These are phyloP conservation scores for Aspergillus sp. DNA, from an alignment of 2,329 filamentous ascomycete species.

Conservation along the genomic window DNA sequence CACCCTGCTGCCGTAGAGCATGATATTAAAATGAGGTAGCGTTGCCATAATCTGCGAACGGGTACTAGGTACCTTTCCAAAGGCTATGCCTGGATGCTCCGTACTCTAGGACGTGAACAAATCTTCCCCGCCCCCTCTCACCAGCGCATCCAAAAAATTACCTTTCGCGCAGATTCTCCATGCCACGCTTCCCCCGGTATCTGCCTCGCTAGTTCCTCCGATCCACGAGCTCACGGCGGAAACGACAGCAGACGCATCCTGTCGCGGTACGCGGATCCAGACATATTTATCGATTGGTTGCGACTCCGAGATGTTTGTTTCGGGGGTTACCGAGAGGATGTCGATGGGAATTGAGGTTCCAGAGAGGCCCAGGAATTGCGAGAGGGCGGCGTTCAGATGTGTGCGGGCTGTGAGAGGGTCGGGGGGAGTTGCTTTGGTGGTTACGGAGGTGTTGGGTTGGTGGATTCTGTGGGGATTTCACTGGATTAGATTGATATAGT, in stretches of 20 bases:
- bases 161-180: slow-evolving; percentile 42
- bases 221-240: slow-evolving; percentile 50
- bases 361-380: slow-evolving; percentile 48
- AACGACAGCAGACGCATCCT: slow-evolving; percentile 45
- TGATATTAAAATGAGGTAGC: neutral
- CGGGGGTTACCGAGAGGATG: slow-evolving; percentile 40
- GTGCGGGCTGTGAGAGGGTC: slow-evolving; percentile 49
- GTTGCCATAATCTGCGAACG: neutral
- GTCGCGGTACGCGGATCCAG: slow-evolving; percentile 48
- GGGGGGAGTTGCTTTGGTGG: slow-evolving; percentile 25
- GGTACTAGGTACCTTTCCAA: neutral
- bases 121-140: slow-evolving; percentile 34
- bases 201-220: slow-evolving; percentile 26
- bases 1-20: neutral
- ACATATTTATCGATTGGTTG: slow-evolving; percentile 18
- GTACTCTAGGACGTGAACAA: slow-evolving; percentile 27
- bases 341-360: slow-evolving; percentile 50
- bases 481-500: neutral
- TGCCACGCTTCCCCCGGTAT: slow-evolving; percentile 28
- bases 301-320: neutral
- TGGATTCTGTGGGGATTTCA: slow-evolving; percentile 21
- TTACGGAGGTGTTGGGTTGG: slow-evolving; percentile 25
- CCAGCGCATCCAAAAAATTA: slow-evolving; percentile 36
- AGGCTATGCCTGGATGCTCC: too few relatives aligned
- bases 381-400: slow-evolving; percentile 47